Conservation (phyloP, 352 stramenopile genomes). For the Blastocystis sp. region DNA sequence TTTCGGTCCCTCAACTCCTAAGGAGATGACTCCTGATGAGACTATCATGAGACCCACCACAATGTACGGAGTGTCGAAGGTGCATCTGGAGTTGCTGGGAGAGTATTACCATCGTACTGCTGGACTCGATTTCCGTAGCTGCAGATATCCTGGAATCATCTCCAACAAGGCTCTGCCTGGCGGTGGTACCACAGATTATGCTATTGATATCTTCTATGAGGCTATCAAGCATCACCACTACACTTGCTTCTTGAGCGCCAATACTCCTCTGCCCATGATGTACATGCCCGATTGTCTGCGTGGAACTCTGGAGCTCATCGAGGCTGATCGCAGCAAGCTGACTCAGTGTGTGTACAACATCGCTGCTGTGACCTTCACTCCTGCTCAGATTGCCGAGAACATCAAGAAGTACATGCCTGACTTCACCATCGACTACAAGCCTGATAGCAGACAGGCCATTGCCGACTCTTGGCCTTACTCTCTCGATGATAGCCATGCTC, state of each 20-base stretch:
- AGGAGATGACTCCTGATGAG: conserved; percentile 76
- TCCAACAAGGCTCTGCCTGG: conserved; percentile 60
- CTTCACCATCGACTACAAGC: conserved; percentile 79
- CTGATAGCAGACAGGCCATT: conserved; percentile 81
- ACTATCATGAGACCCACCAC: conserved; percentile 82
- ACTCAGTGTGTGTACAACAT: conserved; percentile 82
- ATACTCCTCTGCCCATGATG: conserved; percentile 82
- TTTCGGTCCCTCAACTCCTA: conserved; percentile 77
- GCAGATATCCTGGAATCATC: conserved; percentile 78
- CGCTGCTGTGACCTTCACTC: conserved; percentile 79
- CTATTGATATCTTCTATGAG: conserved; percentile 84
- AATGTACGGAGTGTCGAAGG: conserved; percentile 83
- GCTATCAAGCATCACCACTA: conserved; percentile 78
- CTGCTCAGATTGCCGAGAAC: conserved; percentile 73
- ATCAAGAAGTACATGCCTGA: conserved; percentile 78
- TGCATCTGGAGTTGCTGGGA: conserved; percentile 79
- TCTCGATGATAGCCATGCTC: conserved; percentile 75
- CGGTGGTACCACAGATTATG: conserved; percentile 74
- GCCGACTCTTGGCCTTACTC: conserved; percentile 80
- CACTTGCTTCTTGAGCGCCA: conserved; percentile 75
- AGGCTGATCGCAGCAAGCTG: conserved; percentile 72
- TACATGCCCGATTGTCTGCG: conserved; percentile 85
- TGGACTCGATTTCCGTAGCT: conserved; percentile 80
- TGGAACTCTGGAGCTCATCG: conserved; percentile 75
- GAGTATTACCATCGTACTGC: conserved; percentile 84